phyloP scores from a whole-genome alignment of 495 filamentous ascomycete species.

The Tuber microsphaerosporum region DNA sequence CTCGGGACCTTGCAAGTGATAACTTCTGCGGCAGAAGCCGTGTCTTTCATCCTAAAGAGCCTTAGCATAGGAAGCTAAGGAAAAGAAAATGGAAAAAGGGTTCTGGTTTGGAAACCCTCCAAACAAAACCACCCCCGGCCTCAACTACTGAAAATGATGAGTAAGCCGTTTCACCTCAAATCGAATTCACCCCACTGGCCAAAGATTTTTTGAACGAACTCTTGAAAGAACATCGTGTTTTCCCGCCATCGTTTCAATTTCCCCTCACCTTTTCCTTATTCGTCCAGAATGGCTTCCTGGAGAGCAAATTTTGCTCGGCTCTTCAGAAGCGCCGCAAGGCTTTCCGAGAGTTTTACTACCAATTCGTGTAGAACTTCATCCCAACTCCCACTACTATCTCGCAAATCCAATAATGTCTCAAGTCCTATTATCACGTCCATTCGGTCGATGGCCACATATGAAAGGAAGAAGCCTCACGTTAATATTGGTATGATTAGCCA shows the following conservation, averaged over 20 bases:
- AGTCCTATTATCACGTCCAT: constrained; percentile 36
- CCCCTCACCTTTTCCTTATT: constrained; percentile 17
- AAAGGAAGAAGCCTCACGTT: constrained; percentile 92
- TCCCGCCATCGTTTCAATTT: constrained; percentile 19
- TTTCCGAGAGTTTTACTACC: constrained; percentile 30
- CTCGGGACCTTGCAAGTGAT: background rate
- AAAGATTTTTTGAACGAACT: constrained; percentile 22
- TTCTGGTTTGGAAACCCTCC: background rate
- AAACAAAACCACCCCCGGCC: background rate
- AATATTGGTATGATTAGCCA: constrained; percentile 69
- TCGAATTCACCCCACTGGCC: background rate
- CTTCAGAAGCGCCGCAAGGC: constrained; percentile 29
- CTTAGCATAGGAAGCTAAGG: background rate
- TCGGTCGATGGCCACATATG: constrained; percentile 54
- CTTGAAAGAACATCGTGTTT: constrained; percentile 20
- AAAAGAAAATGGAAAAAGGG: background rate
- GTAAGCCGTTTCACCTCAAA: background rate
- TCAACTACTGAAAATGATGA: background rate
- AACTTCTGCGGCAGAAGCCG: background rate
- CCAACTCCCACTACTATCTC: constrained; percentile 15
- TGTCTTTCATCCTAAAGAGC: background rate
- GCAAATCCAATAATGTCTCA: constrained; percentile 23
- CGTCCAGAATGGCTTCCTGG: constrained; percentile 41
- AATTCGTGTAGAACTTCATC: constrained; percentile 26
- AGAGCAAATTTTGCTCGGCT: constrained; percentile 40